These are phyloP conservation scores for Medicago arabica DNA, from an alignment of 306 rosid genomes.

Conservation along the genomic window DNA sequence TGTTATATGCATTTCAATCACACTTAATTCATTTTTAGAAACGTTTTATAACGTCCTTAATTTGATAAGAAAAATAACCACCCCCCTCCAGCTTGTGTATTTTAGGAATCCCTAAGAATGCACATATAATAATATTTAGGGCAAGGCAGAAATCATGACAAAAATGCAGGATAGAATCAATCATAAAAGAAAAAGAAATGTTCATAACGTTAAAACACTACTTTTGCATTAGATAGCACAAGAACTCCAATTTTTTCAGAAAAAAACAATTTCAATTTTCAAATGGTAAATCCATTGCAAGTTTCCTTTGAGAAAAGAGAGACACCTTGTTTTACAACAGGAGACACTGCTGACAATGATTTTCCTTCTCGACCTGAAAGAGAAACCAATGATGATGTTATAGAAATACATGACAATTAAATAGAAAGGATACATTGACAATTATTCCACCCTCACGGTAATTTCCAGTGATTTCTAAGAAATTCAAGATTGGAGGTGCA, in stretches of 20 bases:
- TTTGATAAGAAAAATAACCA: slow-evolving; percentile 42
- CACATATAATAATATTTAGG: slow-evolving; percentile 4
- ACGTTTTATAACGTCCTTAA: too few relatives aligned
- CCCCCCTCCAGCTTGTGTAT: slow-evolving; percentile 96
- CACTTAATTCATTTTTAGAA: too few relatives aligned
- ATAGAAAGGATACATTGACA: slow-evolving; percentile 24
- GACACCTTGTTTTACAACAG: slow-evolving; percentile 85
- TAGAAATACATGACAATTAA: slow-evolving; percentile 20
- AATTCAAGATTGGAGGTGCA: slow-evolving; percentile 96
- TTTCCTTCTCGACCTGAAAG: slow-evolving; percentile 90
- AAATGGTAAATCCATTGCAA: too few relatives aligned
- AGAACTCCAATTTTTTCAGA: slow-evolving; percentile 10
- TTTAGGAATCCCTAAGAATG: slow-evolving; percentile 75
- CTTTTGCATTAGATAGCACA: slow-evolving; percentile 6
- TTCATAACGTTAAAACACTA: slow-evolving; percentile 19
- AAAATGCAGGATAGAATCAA: slow-evolving; percentile 25
- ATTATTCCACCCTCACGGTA: slow-evolving; percentile 75
- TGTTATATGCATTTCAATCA: too few relatives aligned
- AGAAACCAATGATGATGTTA: slow-evolving; percentile 42
- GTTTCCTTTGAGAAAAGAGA: not conserved
- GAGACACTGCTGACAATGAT: slow-evolving; percentile 64
- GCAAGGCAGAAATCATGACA: slow-evolving; percentile 9
- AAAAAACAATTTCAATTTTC: not conserved
- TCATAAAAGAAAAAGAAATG: slow-evolving; percentile 34
- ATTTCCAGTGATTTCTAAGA: slow-evolving; percentile 92